Percentiles rank a stretch among this genome's conserved stretches.
phyloP scores from a whole-genome alignment of 2,329 filamentous ascomycete genomes.

The Ambrosiella xylebori region DNA sequence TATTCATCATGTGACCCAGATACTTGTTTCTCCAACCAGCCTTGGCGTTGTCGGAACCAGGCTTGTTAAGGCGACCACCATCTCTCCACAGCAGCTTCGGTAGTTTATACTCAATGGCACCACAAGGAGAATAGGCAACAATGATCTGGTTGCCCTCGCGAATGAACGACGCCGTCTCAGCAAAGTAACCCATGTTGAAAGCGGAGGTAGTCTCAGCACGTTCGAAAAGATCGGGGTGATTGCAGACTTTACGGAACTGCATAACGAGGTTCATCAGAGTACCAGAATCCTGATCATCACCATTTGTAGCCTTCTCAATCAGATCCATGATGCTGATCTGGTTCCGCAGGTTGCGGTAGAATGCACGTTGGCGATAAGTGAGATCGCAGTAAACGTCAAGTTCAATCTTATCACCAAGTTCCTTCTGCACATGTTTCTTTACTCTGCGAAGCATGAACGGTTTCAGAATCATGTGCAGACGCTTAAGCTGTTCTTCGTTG shows the following conservation, averaged over 20 bases:
- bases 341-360: conserved; percentile 82
- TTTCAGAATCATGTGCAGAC: conserved; percentile 96
- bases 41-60: conserved; percentile 52
- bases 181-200: conserved; percentile 69
- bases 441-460: conserved; percentile 99
- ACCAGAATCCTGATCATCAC: conserved; percentile 85
- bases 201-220: conserved; percentile 82
- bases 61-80: conserved; percentile 55
- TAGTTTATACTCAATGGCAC: conserved; percentile 65
- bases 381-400: conserved; percentile 90
- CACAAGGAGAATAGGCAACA: conserved; percentile 77
- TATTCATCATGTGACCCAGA: conserved; percentile 68
- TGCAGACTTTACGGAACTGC: conserved; percentile 99
- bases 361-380: conserved; percentile 85
- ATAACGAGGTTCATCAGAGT: conserved; percentile 98
- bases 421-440: conserved; percentile 99
- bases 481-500: conserved; percentile 92
- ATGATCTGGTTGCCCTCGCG: conserved; percentile 68
- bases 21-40: conserved; percentile 71
- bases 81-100: conserved; percentile 72
- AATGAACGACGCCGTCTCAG: conserved; percentile 87
- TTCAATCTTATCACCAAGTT: conserved; percentile 97
- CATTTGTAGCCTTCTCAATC: conserved; percentile 88
- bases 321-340: conserved; percentile 98
- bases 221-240: conserved; percentile 93